Evolutionary conservation across 1,284 basidiomycete genomes (phyloP).

Genomic region (Trametes hirsuta): DNA sequence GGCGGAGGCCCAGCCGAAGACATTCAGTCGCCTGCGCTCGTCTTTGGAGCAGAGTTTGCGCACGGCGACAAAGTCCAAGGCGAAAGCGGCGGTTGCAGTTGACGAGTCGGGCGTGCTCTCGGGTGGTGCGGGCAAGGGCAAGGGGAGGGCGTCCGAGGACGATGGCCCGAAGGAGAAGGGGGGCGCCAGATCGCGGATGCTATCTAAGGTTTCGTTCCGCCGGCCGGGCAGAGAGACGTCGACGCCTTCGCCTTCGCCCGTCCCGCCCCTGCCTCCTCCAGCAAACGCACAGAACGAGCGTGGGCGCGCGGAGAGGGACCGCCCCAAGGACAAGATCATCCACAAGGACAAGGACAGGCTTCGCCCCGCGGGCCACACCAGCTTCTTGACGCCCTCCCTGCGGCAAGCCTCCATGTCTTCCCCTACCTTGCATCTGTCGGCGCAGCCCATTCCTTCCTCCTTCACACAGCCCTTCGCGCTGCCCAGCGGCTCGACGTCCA

Average conservation of each 20-base stretch:
- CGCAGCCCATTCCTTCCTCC: slow-evolving; percentile 54
- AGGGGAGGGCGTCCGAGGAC: slow-evolving; percentile 40
- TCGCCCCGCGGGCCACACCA: slow-evolving; percentile 55
- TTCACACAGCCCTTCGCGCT: slow-evolving; percentile 53
- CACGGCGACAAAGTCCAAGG: slow-evolving; percentile 59
- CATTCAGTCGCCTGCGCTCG: slow-evolving; percentile 66
- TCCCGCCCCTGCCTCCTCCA: slow-evolving; percentile 37
- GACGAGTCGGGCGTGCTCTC: slow-evolving; percentile 48
- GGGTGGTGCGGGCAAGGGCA: slow-evolving; percentile 44
- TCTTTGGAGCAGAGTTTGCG: slow-evolving; percentile 69
- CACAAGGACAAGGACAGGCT: slow-evolving; percentile 33
- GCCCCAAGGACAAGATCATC: slow-evolving; percentile 30
- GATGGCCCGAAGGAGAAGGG: slow-evolving; percentile 40
- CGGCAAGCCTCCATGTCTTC: slow-evolving; percentile 73
- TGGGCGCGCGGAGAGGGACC: slow-evolving; percentile 35
- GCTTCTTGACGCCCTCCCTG: slow-evolving; percentile 65
- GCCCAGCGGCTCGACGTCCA: slow-evolving; percentile 49
- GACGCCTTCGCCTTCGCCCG: slow-evolving; percentile 46
- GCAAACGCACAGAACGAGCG: slow-evolving; percentile 35
- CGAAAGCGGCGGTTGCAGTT: slow-evolving; percentile 42
- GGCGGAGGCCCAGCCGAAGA: slow-evolving; percentile 48
- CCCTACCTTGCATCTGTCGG: slow-evolving; percentile 63
- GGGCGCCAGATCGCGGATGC: slow-evolving; percentile 45
- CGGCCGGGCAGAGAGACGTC: slow-evolving; percentile 47
- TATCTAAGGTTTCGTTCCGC: slow-evolving; percentile 60